Conservation (phyloP, 352 stramenopile genomes). For the Phytophthora agathidicida region DNA sequence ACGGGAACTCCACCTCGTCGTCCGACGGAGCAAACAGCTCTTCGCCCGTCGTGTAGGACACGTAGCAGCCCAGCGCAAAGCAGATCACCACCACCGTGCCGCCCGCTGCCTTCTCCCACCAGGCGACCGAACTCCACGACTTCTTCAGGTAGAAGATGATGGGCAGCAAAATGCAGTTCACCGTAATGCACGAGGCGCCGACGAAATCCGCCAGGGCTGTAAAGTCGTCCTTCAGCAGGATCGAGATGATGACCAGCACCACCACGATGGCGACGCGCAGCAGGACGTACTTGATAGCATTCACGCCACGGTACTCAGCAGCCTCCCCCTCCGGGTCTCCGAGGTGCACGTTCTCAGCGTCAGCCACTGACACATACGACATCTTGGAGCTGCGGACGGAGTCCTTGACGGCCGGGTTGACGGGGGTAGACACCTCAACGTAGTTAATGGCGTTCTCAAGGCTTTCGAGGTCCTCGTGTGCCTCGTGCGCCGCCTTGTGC, state of each 20-base stretch:
- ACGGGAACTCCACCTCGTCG: too few species aligned
- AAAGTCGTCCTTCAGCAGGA: constrained; percentile 43
- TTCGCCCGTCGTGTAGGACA: too few species aligned
- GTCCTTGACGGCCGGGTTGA: constrained; percentile 3
- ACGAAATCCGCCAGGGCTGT: constrained; percentile 39
- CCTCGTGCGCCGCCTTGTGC: constrained; percentile 22
- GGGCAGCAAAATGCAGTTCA: constrained; percentile 53
- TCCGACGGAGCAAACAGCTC: constrained; percentile 15
- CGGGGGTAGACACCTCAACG: constrained; percentile 1
- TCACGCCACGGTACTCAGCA: constrained; percentile 30
- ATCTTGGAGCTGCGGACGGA: constrained; percentile 4
- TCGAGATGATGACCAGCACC: constrained; percentile 32
- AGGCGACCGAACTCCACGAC: constrained; percentile 16
- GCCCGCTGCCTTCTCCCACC: constrained; percentile 18
- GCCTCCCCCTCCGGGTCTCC: neutral
- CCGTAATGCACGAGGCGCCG: constrained; percentile 39
- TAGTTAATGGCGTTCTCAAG: constrained; percentile 12
- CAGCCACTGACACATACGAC: constrained; percentile 10
- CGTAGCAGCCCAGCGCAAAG: too few species aligned
- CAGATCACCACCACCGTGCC: constrained; percentile 18
- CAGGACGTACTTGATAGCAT: constrained; percentile 34
- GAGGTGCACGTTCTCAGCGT: constrained; percentile 17
- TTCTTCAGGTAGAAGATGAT: constrained; percentile 35
- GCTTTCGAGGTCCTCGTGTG: too few species aligned
- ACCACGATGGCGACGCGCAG: constrained; percentile 37